Evolutionary conservation across 306 rosid genomes (phyloP).

Genomic region (Clitoria ternatea): DNA sequence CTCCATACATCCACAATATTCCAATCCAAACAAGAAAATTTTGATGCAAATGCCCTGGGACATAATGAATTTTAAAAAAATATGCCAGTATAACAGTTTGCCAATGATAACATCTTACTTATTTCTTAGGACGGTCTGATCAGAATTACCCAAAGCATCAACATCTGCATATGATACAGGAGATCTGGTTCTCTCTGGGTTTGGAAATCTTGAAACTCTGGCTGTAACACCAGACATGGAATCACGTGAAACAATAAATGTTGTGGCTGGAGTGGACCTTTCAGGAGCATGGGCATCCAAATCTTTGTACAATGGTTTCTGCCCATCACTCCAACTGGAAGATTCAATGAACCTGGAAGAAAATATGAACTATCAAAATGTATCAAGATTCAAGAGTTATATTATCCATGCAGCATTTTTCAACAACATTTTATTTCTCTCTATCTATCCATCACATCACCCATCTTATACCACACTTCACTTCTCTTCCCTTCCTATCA

Average conservation of each 20-base stretch:
- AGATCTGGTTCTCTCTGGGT: constrained; percentile 34
- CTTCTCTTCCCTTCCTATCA: too few species aligned
- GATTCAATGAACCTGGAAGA: constrained; percentile 37
- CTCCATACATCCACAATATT: constrained; percentile 9
- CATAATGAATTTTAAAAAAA: constrained; percentile 17
- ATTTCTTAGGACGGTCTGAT: constrained; percentile 34
- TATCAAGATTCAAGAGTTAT: too few species aligned
- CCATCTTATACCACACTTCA: too few species aligned
- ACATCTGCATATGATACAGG: constrained; percentile 37
- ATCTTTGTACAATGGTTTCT: constrained; percentile 20
- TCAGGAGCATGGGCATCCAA: constrained; percentile 40
- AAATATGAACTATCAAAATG: constrained; percentile 19
- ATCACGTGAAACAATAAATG: constrained; percentile 44
- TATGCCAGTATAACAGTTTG: not conserved
- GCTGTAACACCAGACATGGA: constrained; percentile 37
- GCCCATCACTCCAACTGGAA: constrained; percentile 38
- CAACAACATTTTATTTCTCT: too few species aligned
- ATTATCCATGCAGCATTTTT: too few species aligned
- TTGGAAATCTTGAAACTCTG: constrained; percentile 45
- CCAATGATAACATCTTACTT: constrained; percentile 26
- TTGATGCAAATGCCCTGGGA: not conserved
- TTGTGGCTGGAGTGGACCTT: constrained; percentile 36
- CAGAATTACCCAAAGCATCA: constrained; percentile 30
- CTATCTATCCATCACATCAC: too few species aligned
- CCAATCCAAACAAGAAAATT: not conserved